Evolutionary conservation across 1,284 basidiomycete genomes (phyloP).

Genomic region (Tausonia pullulans): DNA sequence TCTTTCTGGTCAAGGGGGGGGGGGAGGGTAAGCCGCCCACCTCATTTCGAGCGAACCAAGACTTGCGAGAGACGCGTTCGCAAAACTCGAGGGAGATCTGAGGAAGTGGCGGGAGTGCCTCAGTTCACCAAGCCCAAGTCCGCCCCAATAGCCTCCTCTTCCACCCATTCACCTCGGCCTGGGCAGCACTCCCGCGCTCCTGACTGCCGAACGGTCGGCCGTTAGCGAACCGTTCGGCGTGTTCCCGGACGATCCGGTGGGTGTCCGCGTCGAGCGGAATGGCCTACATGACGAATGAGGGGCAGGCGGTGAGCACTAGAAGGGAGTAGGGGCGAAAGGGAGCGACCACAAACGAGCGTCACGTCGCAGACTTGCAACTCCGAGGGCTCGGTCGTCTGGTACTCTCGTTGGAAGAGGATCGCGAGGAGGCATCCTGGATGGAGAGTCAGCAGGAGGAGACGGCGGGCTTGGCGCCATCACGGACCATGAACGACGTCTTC

Average conservation of each 20-base stretch:
- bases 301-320: background rate
- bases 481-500: constrained; percentile 9
- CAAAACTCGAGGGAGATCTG: constrained; percentile 8
- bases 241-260: background rate
- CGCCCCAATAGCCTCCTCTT: too few relatives aligned
- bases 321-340: background rate
- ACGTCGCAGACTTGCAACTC: constrained; percentile 4
- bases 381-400: background rate
- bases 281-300: background rate
- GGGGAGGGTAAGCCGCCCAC: background rate
- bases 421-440: constrained; percentile 1
- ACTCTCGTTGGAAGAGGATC: constrained; percentile 9
- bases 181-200: too few relatives aligned
- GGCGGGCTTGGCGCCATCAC: background rate
- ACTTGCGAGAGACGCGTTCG: constrained; percentile 2
- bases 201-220: too few relatives aligned
- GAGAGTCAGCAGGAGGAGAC: background rate
- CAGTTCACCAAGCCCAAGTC: too few relatives aligned
- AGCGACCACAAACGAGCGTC: background rate
- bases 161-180: too few relatives aligned
- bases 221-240: too few relatives aligned
- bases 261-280: constrained; percentile 1
- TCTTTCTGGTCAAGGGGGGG: too few relatives aligned
- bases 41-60: constrained; percentile 8
- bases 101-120: too few relatives aligned